Evolutionary conservation across 129 eudicot species (phyloP).

Genomic region (Saussurea involucrata): DNA sequence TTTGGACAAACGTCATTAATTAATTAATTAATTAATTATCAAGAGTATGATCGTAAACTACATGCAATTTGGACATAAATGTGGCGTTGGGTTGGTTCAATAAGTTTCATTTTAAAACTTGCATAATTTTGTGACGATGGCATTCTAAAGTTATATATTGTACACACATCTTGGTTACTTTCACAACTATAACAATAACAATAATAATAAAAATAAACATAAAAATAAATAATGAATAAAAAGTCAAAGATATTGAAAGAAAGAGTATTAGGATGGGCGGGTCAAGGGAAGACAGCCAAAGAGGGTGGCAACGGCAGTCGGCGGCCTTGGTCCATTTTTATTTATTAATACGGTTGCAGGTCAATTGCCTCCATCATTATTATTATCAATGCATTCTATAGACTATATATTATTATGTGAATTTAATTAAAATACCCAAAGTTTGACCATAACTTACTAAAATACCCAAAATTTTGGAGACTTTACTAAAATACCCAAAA

Average conservation of each 20-base stretch:
- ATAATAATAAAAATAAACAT: too few species aligned
- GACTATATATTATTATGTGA: not conserved
- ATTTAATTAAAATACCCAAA: too few species aligned
- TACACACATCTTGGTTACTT: not conserved
- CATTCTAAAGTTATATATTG: too few species aligned
- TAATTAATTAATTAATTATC: not conserved
- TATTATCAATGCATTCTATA: not conserved
- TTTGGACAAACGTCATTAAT: too few species aligned
- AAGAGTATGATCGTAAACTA: too few species aligned
- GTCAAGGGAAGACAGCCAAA: constrained; percentile 9
- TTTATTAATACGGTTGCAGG: not conserved
- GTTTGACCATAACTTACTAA: too few species aligned
- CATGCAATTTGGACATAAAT: too few species aligned
- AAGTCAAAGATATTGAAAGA: constrained; percentile 3
- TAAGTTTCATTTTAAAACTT: too few species aligned
- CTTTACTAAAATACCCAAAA: too few species aligned
- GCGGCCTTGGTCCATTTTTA: not conserved
- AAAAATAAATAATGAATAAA: not conserved
- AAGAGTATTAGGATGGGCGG: not conserved
- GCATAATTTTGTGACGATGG: too few species aligned
- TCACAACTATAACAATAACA: not conserved
- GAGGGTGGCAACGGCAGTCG: constrained; percentile 9
- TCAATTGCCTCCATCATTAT: not conserved
- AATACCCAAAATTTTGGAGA: too few species aligned
- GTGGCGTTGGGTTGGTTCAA: too few species aligned